These are phyloP conservation scores for Chrysanthemum makinoi DNA, from an alignment of 129 eudicot genomes.

Conservation along the genomic window DNA sequence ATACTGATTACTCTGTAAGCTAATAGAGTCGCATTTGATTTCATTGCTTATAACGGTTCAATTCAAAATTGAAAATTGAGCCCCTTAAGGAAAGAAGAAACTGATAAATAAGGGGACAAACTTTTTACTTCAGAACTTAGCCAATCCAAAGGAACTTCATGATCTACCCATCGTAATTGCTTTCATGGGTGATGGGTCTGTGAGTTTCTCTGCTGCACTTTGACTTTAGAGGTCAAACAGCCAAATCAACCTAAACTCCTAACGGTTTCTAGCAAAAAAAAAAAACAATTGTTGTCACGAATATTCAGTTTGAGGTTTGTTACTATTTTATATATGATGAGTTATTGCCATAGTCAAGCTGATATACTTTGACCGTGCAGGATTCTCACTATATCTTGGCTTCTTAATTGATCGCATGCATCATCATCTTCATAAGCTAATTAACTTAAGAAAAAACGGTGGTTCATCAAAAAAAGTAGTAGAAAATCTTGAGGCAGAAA, in stretches of 20 bases:
- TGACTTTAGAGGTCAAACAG: conserved; percentile 21
- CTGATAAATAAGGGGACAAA: too few species aligned
- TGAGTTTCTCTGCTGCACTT: not conserved
- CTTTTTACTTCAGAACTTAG: too few species aligned
- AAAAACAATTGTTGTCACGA: too few species aligned
- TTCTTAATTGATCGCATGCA: conserved; percentile 93
- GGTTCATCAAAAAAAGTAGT: conserved; percentile 63
- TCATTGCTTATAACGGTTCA: too few species aligned
- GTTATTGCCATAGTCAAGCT: not conserved
- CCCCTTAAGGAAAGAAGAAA: too few species aligned
- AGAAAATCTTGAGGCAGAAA: conserved; percentile 81
- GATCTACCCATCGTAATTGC: too few species aligned
- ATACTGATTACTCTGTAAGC: too few species aligned
- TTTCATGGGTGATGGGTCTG: too few species aligned
- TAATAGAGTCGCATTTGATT: too few species aligned
- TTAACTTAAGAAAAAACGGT: conserved; percentile 46
- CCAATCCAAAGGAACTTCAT: too few species aligned
- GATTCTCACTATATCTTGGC: conserved; percentile 83
- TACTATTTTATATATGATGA: not conserved
- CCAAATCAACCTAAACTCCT: not conserved
- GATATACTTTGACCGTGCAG: conserved; percentile 44
- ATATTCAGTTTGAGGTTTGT: too few species aligned
- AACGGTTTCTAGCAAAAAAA: conserved; percentile 4
- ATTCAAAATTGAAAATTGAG: too few species aligned
- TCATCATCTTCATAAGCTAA: conserved; percentile 66